Conservation (phyloP, 176 grass and related monocot genomes). For the Avena atlantica region DNA sequence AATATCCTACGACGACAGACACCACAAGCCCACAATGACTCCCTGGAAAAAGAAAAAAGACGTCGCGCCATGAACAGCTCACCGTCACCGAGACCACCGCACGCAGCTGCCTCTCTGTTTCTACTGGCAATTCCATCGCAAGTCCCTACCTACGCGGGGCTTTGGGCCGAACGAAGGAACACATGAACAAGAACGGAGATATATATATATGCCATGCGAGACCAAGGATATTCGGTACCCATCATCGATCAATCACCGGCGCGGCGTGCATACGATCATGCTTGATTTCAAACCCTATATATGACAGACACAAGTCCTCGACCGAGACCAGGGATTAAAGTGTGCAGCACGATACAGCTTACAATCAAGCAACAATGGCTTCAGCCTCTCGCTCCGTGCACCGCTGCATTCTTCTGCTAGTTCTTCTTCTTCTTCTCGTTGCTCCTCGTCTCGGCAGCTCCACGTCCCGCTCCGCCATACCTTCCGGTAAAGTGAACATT, state of each 20-base stretch:
- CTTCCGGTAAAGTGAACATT: neutral
- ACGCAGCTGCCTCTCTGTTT: neutral
- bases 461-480: neutral
- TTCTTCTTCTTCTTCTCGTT: neutral
- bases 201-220: neutral
- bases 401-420: neutral
- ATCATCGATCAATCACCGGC: neutral
- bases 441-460: neutral
- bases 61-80: neutral
- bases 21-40: no score
- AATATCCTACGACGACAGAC: neutral
- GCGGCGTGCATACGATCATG: no score
- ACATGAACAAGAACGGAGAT: neutral
- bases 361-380: neutral
- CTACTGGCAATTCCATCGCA: neutral
- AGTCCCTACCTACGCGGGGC: neutral
- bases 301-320: neutral
- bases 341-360: no score
- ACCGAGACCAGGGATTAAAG: no score
- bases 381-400: neutral
- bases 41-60: neutral
- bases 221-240: neutral
- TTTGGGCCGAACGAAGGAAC: slow-evolving; percentile 20
- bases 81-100: neutral
- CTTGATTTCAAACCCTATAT: neutral